Base-by-base conservation (phyloP, 805 yeast genomes). In the Candida qinlingensis region DNA sequence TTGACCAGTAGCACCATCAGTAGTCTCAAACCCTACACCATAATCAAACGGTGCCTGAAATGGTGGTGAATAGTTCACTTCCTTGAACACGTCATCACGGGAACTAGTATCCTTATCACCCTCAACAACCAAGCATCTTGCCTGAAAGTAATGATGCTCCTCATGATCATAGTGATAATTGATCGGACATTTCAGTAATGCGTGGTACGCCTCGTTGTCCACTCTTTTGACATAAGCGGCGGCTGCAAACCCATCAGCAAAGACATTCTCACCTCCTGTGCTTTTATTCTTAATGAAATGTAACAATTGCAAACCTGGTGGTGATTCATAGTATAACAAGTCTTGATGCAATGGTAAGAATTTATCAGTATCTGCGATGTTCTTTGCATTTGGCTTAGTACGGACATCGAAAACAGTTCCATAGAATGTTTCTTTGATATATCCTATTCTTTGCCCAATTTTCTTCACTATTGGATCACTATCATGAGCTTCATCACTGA, bases 301-400 rank as follows among this genome's bases (percentile, higher is more conserved):
- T 40, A 86, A 70, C 37, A 84, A 62, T 63, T 86, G 91, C 40
- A 86, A 66, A 0, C 92, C 92, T 1, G 95, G 95, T 3, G 91
- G 91, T 9, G 89, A 80, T 61, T 86, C 91, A 59, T 85, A 81
- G 66, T 85, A 86, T 41, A 81, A 71, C 28, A 86, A 70, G 59
- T 87, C 94, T 85, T 84, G 86, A 57, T 86, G 95, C 44, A 86
- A 69, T 3, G 90, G 90, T 38, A 87, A 71, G 55, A 77, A 77
- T 7, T 72, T 73, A 44, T 75, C 71, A 5, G 94, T 82, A 58
- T 83, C 79, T 5, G 91, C 91, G 44, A 86, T 81, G 55, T 86
- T 84, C 47, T 74, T 77, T 10, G 90, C 85, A 46, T 72, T 69
- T 4, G 75, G 72, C 4, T 60, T 60, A 8, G 76, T 69, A 45